Percentiles rank a stretch among this genome's conserved stretches.
phyloP scores from a whole-genome alignment of 108 stramenopile species.

The Skeletonema tropicum region DNA sequence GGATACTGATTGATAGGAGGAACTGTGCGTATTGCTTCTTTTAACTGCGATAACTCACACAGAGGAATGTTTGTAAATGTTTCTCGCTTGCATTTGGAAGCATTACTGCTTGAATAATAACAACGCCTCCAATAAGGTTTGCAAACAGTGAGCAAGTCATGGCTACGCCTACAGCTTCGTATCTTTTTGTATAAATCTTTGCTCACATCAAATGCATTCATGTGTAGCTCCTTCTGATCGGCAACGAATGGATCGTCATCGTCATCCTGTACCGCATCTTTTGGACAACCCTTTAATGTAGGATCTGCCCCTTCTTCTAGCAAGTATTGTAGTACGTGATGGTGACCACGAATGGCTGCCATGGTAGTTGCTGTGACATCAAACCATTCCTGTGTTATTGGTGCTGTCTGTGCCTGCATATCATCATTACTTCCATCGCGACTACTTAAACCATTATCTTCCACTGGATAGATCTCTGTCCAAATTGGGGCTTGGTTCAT shows the following conservation, averaged over 20 bases:
- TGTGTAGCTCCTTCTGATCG: constrained; percentile 16
- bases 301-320: constrained; percentile 34
- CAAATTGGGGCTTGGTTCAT: background rate
- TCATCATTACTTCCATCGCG: background rate
- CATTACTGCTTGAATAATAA: constrained; percentile 11
- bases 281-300: constrained; percentile 26
- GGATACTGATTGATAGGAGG: constrained; percentile 3
- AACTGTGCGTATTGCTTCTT: constrained; percentile 5
- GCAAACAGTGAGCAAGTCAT: constrained; percentile 11
- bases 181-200: constrained; percentile 7
- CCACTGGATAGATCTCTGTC: background rate
- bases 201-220: constrained; percentile 20
- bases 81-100: constrained; percentile 4
- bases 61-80: constrained; percentile 15
- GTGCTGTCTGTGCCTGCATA: background rate
- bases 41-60: constrained; percentile 3
- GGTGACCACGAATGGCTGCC: constrained; percentile 28
- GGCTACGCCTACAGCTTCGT: constrained; percentile 16
- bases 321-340: constrained; percentile 23
- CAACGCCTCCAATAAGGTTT: constrained; percentile 20
- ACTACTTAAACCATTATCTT: background rate
- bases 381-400: constrained; percentile 27
- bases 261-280: constrained; percentile 11
- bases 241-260: background rate
- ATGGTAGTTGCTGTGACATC: constrained; percentile 28